These are phyloP conservation scores for Russula ochroleuca DNA, from an alignment of 768 basidiomycete genomes.

Conservation along the genomic window DNA sequence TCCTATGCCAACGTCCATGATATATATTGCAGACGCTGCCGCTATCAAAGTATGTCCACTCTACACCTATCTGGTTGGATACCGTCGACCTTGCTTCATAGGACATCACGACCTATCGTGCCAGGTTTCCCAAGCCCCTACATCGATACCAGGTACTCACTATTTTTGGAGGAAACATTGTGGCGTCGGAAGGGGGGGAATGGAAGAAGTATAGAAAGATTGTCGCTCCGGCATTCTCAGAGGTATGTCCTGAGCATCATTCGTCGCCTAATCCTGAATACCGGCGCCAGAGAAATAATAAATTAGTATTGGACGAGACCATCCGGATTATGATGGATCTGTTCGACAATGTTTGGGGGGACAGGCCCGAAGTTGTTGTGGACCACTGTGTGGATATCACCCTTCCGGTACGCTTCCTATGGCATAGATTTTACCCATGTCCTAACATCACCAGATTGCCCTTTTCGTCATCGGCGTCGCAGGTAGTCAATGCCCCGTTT, in stretches of 20 bases:
- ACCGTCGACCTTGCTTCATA: constrained; percentile 28
- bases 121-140: constrained; percentile 55
- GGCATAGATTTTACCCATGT: background rate
- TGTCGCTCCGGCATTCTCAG: constrained; percentile 60
- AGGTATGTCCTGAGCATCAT: constrained; percentile 36
- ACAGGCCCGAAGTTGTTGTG: constrained; percentile 38
- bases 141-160: constrained; percentile 43
- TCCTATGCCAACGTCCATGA: background rate
- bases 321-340: constrained; percentile 34
- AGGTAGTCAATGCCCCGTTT: constrained; percentile 26
- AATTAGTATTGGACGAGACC: constrained; percentile 41
- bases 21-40: constrained; percentile 19
- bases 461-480: constrained; percentile 54
- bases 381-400: constrained; percentile 52
- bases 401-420: constrained; percentile 41
- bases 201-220: constrained; percentile 66
- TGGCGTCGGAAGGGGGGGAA: constrained; percentile 56
- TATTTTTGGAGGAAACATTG: constrained; percentile 58
- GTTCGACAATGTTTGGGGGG: constrained; percentile 45
- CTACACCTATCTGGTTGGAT: no score
- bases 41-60: constrained; percentile 20
- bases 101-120: constrained; percentile 48
- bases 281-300: constrained; percentile 35
- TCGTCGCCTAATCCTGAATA: background rate
- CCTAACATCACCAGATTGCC: constrained; percentile 40